Conservation (phyloP, 2,329 filamentous ascomycete species). For the Chaetothyriales sp. region DNA sequence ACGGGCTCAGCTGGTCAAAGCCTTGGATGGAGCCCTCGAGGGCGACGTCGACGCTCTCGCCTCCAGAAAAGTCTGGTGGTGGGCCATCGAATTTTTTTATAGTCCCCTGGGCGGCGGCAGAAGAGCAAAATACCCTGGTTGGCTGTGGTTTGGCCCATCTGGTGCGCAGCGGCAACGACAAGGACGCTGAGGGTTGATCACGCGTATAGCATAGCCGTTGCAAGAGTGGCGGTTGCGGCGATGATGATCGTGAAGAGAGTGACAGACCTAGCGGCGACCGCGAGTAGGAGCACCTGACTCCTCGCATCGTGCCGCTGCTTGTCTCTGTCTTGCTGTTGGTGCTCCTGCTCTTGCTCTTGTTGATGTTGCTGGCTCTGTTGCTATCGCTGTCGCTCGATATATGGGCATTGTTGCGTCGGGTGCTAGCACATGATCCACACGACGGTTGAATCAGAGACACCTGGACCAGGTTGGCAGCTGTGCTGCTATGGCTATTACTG, state of each 20-base stretch:
- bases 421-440: neutral
- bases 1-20: neutral
- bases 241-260: neutral
- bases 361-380: neutral
- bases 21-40: slow-evolving; percentile 1
- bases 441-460: no score
- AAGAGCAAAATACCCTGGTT: neutral
- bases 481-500: neutral
- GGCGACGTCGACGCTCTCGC: neutral
- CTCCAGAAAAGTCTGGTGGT: neutral
- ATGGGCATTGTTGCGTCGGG: neutral
- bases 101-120: no score
- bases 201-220: neutral
- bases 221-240: neutral
- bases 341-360: neutral
- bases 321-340: neutral
- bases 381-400: neutral
- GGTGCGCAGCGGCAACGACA: neutral
- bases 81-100: neutral
- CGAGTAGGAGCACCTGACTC: neutral
- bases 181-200: neutral
- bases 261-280: neutral
- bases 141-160: neutral
- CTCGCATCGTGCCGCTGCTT: neutral
- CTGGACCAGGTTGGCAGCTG: neutral